Evolutionary conservation across 2,329 filamentous ascomycete genomes (phyloP), one percentile per base, ranked within the genome.

Genomic region (Chaetomiaceae sp.): DNA sequence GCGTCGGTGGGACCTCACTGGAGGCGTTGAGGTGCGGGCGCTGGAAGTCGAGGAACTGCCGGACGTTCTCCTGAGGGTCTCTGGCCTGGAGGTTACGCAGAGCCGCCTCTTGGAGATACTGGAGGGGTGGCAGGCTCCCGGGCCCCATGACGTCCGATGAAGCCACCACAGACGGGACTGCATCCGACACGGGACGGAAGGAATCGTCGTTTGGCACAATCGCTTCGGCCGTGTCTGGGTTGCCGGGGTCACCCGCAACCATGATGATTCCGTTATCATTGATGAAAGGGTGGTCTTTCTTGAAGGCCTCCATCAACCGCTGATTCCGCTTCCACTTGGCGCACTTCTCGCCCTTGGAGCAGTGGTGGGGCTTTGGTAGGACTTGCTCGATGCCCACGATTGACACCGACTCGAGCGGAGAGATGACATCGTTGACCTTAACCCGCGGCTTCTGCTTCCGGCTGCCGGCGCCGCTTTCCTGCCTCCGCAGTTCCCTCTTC

Each of bases 301-400:
- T 82, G 63, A 95, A 84, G 23, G 83, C 81, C 38, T 87, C 81
- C 43, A 95, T 81, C 68, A 89, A 80, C 30, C 84, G 81, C 68
- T 95, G 87, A 65, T 92, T 87, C 67, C 86, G 89, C 67, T 79
- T 82, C 79, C 81, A 95, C 68, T 90, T 95, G 44, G 82, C 76
- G 70, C 91, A 96, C 61, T 87, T 84, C 69, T 94, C 88, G 41
- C 91, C 91, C 69, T 95, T 95, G 41, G 83, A 82, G 72, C 91
- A 96, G 52, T 80, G 79, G 70, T 96, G 91, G 14, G 86, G 82
- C 71, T 89, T 91, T 5, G 90, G 90, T 50, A 95, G 79, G 49
- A 94, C 75, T 69, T 95, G 89, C 71, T 96, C 90, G 58, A 95
- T 95, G 25, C 87, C 90, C 30, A 96, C 90, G 61, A 95, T 95